Base-by-base conservation (phyloP, 129 eudicot genomes). In the Centaurea solstitialis region DNA sequence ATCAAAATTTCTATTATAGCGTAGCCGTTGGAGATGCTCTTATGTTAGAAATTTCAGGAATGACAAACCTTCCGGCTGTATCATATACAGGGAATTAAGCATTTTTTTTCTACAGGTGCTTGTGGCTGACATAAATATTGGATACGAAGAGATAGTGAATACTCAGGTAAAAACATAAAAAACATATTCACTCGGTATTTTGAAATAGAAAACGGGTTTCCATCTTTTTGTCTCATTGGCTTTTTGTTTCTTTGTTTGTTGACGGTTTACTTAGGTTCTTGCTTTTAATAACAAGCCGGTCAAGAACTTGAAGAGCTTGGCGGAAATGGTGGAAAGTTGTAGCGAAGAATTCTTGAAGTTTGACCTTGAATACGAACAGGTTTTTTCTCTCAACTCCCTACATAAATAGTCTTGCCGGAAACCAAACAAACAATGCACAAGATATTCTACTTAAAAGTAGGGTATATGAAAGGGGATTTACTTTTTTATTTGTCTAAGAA, bases 81-180 rank as follows among this genome's bases (percentile, higher is more conserved):
- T 41, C 50, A 41, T 41, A 7, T 41, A 9, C 50, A 41, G 0
- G 64, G 7, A 70, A 21, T 24, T 28, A 9, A 23, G 37, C 0
- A 18, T 78, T 23, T 5, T 64, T 76, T 40, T 23, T 57, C 1
- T 72, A 7, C 75, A 89, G 93, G 93, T 89, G 45, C 89, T 89
- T 82, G 93, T 86, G 75, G 90, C 89, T 15, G 90, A 89, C 30
- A 82, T 89, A 69, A 89, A 89, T 77, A 86, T 89, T 62, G 90
- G 93, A 6, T 89, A 87, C 70, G 93, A 89, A 77, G 90, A 87
- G 61, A 78, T 89, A 75, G 93, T 87, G 77, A 89, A 89, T 78
- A 89, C 90, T 77, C 93, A 89, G 90, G 93, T 87, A 72, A 72
- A 72, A 17, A 37, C 18, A 5, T 12, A 78, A 41, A 26, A 57